phyloP scores from a whole-genome alignment of 78 protist species.

The Dictyostelium capitatum region DNA sequence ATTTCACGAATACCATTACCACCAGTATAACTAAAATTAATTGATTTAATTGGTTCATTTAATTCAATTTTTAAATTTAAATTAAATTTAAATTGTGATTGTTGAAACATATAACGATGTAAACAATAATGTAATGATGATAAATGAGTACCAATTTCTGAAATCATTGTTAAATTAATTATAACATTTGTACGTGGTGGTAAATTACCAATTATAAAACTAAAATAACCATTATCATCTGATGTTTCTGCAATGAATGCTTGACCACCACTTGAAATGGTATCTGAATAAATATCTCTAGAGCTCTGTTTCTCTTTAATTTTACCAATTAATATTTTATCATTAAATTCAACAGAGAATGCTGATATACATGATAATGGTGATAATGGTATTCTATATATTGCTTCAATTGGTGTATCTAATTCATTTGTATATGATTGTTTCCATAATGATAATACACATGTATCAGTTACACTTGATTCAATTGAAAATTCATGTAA shows the following conservation, averaged over 20 bases:
- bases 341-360: constrained; percentile 29
- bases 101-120: constrained; percentile 50
- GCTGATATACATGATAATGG: constrained; percentile 8
- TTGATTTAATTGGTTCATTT: background rate
- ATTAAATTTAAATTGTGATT: background rate
- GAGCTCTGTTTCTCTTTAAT: constrained; percentile 27
- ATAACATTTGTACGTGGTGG: constrained; percentile 35
- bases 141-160: constrained; percentile 43
- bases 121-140: constrained; percentile 16
- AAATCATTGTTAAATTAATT: constrained; percentile 12
- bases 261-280: constrained; percentile 44
- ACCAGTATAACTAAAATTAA: too few relatives aligned
- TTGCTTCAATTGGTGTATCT: constrained; percentile 34
- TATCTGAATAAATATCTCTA: constrained; percentile 24
- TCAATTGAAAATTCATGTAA: constrained; percentile 3
- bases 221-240: background rate
- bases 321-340: constrained; percentile 2
- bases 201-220: constrained; percentile 32
- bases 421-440: constrained; percentile 17
- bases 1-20: background rate
- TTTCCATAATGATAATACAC: background rate
- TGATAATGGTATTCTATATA: constrained; percentile 39
- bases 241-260: constrained; percentile 48
- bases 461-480: constrained; percentile 4
- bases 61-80: background rate